phyloP scores from a whole-genome alignment of 148 eudicot genomes.

The Rhododendron ovatum region DNA sequence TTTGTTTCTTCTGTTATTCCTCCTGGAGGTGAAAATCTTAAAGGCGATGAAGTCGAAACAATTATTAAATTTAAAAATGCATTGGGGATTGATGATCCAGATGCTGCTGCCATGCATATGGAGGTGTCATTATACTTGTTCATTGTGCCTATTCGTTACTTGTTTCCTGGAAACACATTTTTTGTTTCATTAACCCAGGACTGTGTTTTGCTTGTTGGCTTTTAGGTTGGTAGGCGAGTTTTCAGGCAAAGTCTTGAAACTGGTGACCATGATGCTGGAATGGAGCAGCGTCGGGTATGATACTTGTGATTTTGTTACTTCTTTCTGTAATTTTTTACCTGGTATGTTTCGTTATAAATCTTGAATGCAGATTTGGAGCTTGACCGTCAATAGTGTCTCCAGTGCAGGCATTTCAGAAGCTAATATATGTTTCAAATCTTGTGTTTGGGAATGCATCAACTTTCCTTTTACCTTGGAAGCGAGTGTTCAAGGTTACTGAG shows the following conservation, averaged over 20 bases:
- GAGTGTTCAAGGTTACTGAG: constrained; percentile 83
- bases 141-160: background rate
- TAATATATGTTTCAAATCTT: constrained; percentile 86
- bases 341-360: background rate
- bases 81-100: constrained; percentile 96
- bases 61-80: constrained; percentile 68
- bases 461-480: constrained; percentile 98
- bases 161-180: background rate
- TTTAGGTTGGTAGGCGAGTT: constrained; percentile 78
- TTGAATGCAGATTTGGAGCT: constrained; percentile 29
- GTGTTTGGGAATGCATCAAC: constrained; percentile 92
- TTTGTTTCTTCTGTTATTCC: constrained; percentile 76
- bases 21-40: constrained; percentile 70
- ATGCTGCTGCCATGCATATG: constrained; percentile 95
- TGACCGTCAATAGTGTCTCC: constrained; percentile 52
- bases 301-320: constrained; percentile 9
- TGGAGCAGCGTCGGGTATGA: constrained; percentile 88
- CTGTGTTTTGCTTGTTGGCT: constrained; percentile 11
- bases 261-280: constrained; percentile 76
- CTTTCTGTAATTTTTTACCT: background rate
- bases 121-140: constrained; percentile 48
- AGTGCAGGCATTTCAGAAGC: constrained; percentile 99
- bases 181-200: constrained; percentile 2
- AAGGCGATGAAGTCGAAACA: constrained; percentile 79
- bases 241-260: constrained; percentile 97